A percentile compares a stretch with the other conserved stretches of the same genome.
phyloP scores from a whole-genome alignment of 139 green algal species.

The Deuterostichococcus epilithicus region DNA sequence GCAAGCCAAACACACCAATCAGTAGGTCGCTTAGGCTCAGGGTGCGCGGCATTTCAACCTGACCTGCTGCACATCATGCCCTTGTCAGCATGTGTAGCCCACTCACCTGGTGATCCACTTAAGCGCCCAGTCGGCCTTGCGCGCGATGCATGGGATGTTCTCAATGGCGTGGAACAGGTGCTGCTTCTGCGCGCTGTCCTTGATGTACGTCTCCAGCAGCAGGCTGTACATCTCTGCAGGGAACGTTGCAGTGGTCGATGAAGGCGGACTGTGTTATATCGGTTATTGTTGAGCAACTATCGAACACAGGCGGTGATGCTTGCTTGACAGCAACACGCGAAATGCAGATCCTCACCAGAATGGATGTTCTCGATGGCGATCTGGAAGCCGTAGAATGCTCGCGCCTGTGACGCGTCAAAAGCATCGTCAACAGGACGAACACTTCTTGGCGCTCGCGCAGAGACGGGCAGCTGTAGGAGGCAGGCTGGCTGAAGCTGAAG shows the following conservation, averaged over 20 bases:
- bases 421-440: background rate
- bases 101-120: conserved; percentile 86
- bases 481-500: background rate
- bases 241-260: background rate
- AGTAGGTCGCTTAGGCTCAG: too few species aligned
- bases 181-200: conserved; percentile 71
- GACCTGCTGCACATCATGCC: background rate
- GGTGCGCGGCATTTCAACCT: background rate
- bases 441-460: background rate
- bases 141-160: conserved; percentile 83
- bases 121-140: conserved; percentile 97
- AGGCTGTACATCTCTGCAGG: conserved; percentile 97
- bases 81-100: background rate
- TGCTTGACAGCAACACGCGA: background rate
- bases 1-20: conserved; percentile 6
- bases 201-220: conserved; percentile 97
- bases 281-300: conserved; percentile 5
- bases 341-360: conserved; percentile 48
- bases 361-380: conserved; percentile 99
- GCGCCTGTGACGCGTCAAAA: conserved; percentile 58
- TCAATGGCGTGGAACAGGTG: conserved; percentile 93
- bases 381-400: conserved; percentile 99
- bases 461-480: background rate
- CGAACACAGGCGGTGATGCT: background rate
- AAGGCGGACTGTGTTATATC: background rate